Percentiles rank a stretch among this genome's conserved stretches.
Conservation (phyloP, 2,329 filamentous ascomycete species). For the Phaeosphaeria sp. region DNA sequence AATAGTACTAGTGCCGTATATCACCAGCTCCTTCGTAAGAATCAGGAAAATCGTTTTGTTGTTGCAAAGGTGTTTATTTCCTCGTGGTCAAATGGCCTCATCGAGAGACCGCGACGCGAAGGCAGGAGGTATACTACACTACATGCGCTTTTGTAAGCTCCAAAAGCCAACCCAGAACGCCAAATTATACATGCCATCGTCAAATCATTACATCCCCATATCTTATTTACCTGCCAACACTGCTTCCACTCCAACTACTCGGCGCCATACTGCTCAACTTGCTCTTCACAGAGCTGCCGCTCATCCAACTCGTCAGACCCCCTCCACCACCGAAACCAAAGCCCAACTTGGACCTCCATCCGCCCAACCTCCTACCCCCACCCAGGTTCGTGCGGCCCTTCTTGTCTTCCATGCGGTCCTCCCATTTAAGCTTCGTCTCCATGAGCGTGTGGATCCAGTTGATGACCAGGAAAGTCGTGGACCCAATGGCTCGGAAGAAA, state of each 20-base stretch:
- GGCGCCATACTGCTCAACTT: constrained; percentile 45
- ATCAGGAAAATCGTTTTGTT: no score
- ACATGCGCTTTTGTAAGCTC: neutral
- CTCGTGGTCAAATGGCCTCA: no score
- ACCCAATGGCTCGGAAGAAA: constrained; percentile 85
- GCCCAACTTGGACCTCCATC: constrained; percentile 24
- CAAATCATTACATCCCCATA: neutral
- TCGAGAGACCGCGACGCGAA: no score
- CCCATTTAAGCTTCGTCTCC: constrained; percentile 77
- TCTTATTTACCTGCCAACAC: constrained; percentile 18
- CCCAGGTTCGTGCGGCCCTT: constrained; percentile 35
- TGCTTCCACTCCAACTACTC: constrained; percentile 43
- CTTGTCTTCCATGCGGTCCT: constrained; percentile 42
- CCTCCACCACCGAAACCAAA: constrained; percentile 38
- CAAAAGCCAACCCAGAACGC: neutral
- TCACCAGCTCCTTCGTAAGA: no score
- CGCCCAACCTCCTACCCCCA: constrained; percentile 32
- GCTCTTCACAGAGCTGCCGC: constrained; percentile 44
- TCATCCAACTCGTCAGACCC: constrained; percentile 44
- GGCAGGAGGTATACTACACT: neutral
- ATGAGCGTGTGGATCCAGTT: constrained; percentile 84
- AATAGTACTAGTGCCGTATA: no score
- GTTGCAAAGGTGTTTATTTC: no score
- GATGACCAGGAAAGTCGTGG: constrained; percentile 80
- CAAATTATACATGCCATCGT: neutral